A percentile compares a stretch with the other conserved stretches of the same genome.
Conservation (phyloP, 2,329 filamentous ascomycete species). For the Aspergillus transmontanensis region DNA sequence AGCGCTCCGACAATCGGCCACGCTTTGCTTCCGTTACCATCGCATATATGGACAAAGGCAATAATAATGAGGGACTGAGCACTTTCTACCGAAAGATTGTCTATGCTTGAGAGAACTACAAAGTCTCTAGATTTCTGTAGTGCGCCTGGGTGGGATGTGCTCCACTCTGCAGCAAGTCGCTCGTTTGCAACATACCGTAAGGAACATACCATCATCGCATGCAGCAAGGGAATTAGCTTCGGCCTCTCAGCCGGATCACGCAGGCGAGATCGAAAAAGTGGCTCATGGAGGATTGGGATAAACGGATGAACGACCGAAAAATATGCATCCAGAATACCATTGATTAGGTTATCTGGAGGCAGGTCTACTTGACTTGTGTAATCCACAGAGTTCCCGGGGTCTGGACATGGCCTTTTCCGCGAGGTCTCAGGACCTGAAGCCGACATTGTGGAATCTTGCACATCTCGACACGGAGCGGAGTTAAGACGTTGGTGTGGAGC, state of each 20-base stretch:
- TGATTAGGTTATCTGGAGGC: constrained; percentile 21
- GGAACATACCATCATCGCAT: constrained; percentile 41
- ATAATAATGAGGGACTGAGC: constrained; percentile 34
- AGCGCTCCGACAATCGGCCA: constrained; percentile 43
- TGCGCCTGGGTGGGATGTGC: neutral
- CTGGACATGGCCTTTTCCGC: neutral
- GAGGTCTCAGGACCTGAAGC: neutral
- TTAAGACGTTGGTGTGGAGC: neutral
- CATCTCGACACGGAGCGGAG: neutral
- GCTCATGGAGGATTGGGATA: constrained; percentile 43
- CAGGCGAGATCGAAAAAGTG: constrained; percentile 30
- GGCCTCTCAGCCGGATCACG: constrained; percentile 21
- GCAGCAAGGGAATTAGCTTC: constrained; percentile 35
- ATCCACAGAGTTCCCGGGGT: neutral
- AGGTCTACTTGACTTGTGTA: neutral
- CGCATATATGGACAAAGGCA: constrained; percentile 39
- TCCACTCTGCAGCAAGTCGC: neutral
- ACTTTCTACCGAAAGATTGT: constrained; percentile 28
- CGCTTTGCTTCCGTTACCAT: constrained; percentile 32
- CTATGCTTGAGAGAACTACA: constrained; percentile 18
- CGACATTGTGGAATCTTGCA: neutral
- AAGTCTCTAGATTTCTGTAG: constrained; percentile 10
- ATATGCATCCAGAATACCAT: constrained; percentile 40
- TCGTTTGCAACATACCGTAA: constrained; percentile 34
- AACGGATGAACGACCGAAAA: constrained; percentile 46